phyloP scores from a whole-genome alignment of 352 stramenopile genomes.

The Phytophthora rubi region DNA sequence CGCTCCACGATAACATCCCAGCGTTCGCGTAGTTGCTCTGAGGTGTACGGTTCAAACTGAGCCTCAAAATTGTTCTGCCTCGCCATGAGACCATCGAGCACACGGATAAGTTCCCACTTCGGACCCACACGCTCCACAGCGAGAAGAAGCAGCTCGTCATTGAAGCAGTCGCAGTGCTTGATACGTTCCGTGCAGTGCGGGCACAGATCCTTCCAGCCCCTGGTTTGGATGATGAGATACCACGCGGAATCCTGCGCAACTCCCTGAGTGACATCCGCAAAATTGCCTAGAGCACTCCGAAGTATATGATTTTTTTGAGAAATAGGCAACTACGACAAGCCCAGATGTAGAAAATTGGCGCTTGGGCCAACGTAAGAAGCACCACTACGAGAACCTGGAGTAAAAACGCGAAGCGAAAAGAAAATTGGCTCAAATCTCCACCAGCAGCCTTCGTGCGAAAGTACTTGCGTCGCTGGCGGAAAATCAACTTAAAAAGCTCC shows the following conservation, averaged over 20 bases:
- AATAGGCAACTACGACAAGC: constrained; percentile 63
- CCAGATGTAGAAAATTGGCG: constrained; percentile 77
- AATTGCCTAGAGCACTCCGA: constrained; percentile 56
- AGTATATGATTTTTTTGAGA: constrained; percentile 70
- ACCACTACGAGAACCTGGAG: constrained; percentile 58
- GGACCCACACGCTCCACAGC: constrained; percentile 57
- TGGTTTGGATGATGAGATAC: constrained; percentile 67
- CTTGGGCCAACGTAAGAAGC: constrained; percentile 59
- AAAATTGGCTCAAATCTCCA: constrained; percentile 53
- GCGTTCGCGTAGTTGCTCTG: constrained; percentile 64
- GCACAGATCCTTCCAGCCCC: constrained; percentile 69
- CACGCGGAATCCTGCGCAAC: constrained; percentile 55
- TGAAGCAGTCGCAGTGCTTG: constrained; percentile 75
- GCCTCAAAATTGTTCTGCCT: constrained; percentile 51
- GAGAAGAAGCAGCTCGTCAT: constrained; percentile 71
- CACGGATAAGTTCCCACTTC: constrained; percentile 72
- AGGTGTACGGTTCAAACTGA: constrained; percentile 65
- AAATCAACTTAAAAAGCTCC: constrained; percentile 84
- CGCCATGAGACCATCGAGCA: constrained; percentile 55
- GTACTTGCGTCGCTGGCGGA: constrained; percentile 71
- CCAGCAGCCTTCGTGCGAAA: constrained; percentile 57
- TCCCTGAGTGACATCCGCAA: constrained; percentile 58
- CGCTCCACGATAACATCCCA: constrained; percentile 67
- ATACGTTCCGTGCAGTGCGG: constrained; percentile 74
- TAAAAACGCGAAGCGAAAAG: constrained; percentile 65